Percentiles rank a stretch among this genome's conserved stretches.
phyloP scores from a whole-genome alignment of 1,284 basidiomycete genomes.

The Gomphus sp. region DNA sequence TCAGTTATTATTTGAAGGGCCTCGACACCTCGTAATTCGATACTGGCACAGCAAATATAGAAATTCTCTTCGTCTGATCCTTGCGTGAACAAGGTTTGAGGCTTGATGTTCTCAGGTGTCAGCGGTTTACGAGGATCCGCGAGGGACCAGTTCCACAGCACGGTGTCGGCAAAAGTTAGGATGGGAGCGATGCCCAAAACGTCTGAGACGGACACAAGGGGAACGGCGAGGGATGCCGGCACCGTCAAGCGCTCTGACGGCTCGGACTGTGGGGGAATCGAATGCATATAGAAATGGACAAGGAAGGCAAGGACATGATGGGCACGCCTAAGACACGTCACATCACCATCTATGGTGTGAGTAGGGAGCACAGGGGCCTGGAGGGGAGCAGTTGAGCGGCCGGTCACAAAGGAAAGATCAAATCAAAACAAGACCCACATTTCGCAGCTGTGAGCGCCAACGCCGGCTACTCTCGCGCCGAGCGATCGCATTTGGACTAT shows the following conservation, averaged over 20 bases:
- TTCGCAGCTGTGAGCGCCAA: conserved; percentile 62
- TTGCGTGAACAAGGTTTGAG: conserved; percentile 73
- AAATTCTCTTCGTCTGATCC: conserved; percentile 83
- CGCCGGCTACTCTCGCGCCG: conserved; percentile 43
- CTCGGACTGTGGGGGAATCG: conserved; percentile 38
- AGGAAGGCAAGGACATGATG: conserved; percentile 88
- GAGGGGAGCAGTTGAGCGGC: conserved; percentile 6
- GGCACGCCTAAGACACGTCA: conserved; percentile 67
- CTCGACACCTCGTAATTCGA: conserved; percentile 82
- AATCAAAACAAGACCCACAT: conserved; percentile 36
- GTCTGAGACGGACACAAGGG: conserved; percentile 69
- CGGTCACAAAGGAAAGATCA: conserved; percentile 3
- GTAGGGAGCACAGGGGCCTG: conserved; percentile 67
- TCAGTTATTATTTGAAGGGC: conserved; percentile 86
- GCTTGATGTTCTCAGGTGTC: conserved; percentile 54
- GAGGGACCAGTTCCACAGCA: conserved; percentile 88
- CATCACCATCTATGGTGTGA: conserved; percentile 38
- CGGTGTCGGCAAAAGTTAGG: conserved; percentile 92
- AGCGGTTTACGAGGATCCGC: conserved; percentile 43
- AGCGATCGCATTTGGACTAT: conserved; percentile 34
- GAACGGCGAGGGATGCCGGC: conserved; percentile 74
- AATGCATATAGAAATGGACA: conserved; percentile 85
- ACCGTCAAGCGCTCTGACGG: conserved; percentile 40
- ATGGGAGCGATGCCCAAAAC: conserved; percentile 83
- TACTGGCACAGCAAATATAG: conserved; percentile 77